phyloP scores from a whole-genome alignment of 805 yeast species.

The Blastobotrys americana region DNA sequence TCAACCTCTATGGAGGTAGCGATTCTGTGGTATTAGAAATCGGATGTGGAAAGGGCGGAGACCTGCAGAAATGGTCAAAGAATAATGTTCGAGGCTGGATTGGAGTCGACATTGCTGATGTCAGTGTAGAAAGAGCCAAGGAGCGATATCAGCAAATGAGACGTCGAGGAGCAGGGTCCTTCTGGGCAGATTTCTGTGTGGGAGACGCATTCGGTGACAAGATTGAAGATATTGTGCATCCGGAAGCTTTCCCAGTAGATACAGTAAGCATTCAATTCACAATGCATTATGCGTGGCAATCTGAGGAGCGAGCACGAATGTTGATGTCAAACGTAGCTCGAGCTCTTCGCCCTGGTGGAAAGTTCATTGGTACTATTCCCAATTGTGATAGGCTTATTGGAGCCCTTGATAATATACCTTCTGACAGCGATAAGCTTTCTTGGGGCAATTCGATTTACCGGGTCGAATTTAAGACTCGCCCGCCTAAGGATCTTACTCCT shows the following conservation, averaged over 20 bases:
- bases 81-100: conserved; percentile 68
- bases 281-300: conserved; percentile 88
- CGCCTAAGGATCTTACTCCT: conserved; percentile 62
- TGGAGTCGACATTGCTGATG: conserved; percentile 89
- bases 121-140: conserved; percentile 77
- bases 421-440: conserved; percentile 41
- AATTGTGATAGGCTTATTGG: conserved; percentile 75
- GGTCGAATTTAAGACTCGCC: conserved; percentile 70
- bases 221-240: conserved; percentile 61
- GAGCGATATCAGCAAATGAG: conserved; percentile 58
- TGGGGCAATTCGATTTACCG: conserved; percentile 86
- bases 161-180: conserved; percentile 35
- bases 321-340: conserved; percentile 68
- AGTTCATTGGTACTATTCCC: conserved; percentile 90
- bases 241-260: conserved; percentile 78
- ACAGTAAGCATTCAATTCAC: conserved; percentile 87
- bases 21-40: conserved; percentile 65
- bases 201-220: conserved; percentile 83
- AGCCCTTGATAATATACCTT: conserved; percentile 39
- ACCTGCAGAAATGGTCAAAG: conserved; percentile 78
- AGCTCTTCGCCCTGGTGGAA: conserved; percentile 74
- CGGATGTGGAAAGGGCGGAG: conserved; percentile 99
- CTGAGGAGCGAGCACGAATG: conserved; percentile 69
- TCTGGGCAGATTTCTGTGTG: conserved; percentile 76
- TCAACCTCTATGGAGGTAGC: conserved; percentile 30